Base-by-base conservation (phyloP, 768 basidiomycete species). In the Suillus subluteus region DNA sequence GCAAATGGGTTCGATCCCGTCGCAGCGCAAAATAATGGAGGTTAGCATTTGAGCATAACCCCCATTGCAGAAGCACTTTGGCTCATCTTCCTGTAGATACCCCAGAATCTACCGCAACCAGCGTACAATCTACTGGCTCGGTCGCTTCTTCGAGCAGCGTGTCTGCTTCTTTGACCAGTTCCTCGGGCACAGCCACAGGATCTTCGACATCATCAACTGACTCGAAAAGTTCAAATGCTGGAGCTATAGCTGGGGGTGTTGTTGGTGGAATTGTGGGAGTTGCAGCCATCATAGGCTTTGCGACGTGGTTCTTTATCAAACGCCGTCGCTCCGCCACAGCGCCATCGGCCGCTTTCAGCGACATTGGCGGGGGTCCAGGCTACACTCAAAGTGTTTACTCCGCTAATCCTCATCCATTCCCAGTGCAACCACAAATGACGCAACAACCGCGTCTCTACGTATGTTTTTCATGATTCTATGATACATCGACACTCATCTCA, bases 191-290 rank as follows among this genome's bases (percentile, higher is more conserved):
- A 1, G 62, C 72, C n/a, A 58, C 73, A n/a, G 16, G 59, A 21
- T 64, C 69, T 3, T 40, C 68, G 30, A 59, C 69, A 30, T 38
- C 63, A 43, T 13, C 55, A 30, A 26, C 26, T 52, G 11, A 30
- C 16, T 55, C 70, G 58, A 67, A 46, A 26, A 63, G 15, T n/a
- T 64, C 69, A 21, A 77, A 86, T 69, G 78, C 83, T 1, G 88
- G 85, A 3, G 86, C 86, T 8, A 89, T 90, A 48, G 81, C 85
- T 3, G 88, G 88, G 2, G 86, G 86, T 23, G 89, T 90, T 44
- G 87, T 85, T 0, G 89, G 89, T 48, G 89, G 90, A n/a, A 66
- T 90, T 1, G 79, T 85, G 35, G 80, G 74, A n/a, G 65, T 86
- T 23, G 83, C 80, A 9, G 67, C 84, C 55, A 75, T 88, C 15